phyloP scores from a whole-genome alignment of 257 asterid genomes.

The Salvia rosmarinus region DNA sequence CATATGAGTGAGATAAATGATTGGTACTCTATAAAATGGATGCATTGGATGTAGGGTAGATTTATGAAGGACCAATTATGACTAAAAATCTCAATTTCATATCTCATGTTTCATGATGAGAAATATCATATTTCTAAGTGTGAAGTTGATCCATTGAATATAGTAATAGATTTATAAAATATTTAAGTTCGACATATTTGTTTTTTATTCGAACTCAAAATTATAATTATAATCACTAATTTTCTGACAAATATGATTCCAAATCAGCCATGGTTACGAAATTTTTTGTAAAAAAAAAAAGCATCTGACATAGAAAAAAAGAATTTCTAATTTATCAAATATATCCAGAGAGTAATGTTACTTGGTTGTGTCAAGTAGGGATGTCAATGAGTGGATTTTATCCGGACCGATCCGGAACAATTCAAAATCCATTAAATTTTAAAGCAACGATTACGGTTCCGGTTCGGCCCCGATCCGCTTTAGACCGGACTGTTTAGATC shows the following conservation, averaged over 20 bases:
- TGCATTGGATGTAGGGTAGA: background rate
- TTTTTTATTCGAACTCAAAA: background rate
- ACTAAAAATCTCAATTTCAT: background rate
- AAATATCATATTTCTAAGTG: background rate
- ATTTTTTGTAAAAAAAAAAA: background rate
- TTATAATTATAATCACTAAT: background rate
- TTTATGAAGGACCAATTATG: background rate
- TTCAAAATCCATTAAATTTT: too few species aligned
- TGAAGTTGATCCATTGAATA: conserved; percentile 4
- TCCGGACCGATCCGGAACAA: too few species aligned
- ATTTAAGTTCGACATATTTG: background rate
- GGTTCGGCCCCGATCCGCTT: too few species aligned
- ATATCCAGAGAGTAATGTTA: background rate
- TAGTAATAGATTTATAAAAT: background rate
- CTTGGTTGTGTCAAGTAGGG: background rate
- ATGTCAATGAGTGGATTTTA: too few species aligned
- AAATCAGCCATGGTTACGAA: too few species aligned
- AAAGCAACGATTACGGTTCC: too few species aligned
- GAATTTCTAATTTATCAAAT: background rate
- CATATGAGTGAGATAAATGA: background rate
- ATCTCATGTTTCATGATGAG: background rate
- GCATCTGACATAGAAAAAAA: background rate
- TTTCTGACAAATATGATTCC: background rate
- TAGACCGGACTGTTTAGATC: too few species aligned
- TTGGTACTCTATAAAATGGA: background rate